phyloP scores from a whole-genome alignment of 495 filamentous ascomycete species.

The Endocarpon pusillum region DNA sequence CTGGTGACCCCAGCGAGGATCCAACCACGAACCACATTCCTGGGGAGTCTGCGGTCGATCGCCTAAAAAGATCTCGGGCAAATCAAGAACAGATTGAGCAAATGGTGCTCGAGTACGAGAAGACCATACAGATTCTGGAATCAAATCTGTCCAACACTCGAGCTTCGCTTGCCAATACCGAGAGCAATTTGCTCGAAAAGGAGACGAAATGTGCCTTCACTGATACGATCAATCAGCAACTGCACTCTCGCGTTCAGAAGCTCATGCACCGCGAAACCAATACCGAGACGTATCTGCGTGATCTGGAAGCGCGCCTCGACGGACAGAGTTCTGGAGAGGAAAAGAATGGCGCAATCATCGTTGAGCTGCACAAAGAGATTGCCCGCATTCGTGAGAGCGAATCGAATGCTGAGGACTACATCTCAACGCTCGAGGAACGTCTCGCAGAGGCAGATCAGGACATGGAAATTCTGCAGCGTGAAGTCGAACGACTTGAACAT shows the following conservation, averaged over 20 bases:
- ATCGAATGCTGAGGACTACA: conserved; percentile 80
- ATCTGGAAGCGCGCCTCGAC: conserved; percentile 77
- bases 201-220: conserved; percentile 84
- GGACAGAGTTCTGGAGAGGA: conserved; percentile 85
- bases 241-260: conserved; percentile 77
- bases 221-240: conserved; percentile 79
- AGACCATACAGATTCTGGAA: conserved; percentile 91
- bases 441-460: conserved; percentile 94
- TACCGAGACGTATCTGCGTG: conserved; percentile 81
- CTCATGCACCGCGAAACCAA: conserved; percentile 73
- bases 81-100: conserved; percentile 92
- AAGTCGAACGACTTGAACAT: conserved; percentile 85
- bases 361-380: conserved; percentile 83
- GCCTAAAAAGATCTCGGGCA: conserved; percentile 82
- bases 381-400: conserved; percentile 82
- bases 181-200: conserved; percentile 76
- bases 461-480: conserved; percentile 87
- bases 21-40: conserved; percentile 34
- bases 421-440: conserved; percentile 89
- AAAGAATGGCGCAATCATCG: conserved; percentile 67
- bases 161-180: conserved; percentile 61
- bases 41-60: conserved; percentile 68
- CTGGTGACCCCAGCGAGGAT: conserved; percentile 42
- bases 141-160: conserved; percentile 81
- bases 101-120: conserved; percentile 94